These are phyloP conservation scores for Saccharomycopsis capsularis DNA, from an alignment of 805 yeast species.

Conservation along the genomic window DNA sequence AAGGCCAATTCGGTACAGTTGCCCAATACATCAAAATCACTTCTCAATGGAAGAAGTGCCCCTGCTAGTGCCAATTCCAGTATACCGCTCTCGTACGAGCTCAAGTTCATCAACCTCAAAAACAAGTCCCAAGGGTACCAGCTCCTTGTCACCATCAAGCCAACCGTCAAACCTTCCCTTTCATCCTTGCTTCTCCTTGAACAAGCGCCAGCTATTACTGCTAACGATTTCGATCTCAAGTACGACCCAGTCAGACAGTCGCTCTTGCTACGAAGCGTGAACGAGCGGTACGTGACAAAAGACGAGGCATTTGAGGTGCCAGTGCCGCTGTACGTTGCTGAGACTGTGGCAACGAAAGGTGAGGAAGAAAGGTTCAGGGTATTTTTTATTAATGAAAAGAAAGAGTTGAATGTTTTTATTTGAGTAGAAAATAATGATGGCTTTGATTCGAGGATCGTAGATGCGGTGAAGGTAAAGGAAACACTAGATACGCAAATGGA, in stretches of 20 bases:
- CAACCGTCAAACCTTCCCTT: conserved; percentile 26
- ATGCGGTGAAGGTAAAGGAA: too few species aligned
- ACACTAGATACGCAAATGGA: too few species aligned
- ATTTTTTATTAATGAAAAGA: conserved; percentile 2
- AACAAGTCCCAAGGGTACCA: conserved; percentile 26
- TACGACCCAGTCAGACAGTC: conserved; percentile 28
- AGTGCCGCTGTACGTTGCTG: conserved; percentile 27
- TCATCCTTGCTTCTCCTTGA: too few species aligned
- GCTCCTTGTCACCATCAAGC: conserved; percentile 30
- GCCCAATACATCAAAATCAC: too few species aligned
- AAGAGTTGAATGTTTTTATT: conserved; percentile 7
- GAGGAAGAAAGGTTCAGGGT: neutral
- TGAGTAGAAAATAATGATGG: neutral
- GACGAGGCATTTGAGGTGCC: conserved; percentile 30
- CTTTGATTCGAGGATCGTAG: too few species aligned
- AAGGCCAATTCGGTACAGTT: neutral
- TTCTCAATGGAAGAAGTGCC: neutral
- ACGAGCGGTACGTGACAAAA: conserved; percentile 24
- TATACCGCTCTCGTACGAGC: conserved; percentile 20
- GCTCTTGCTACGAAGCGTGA: conserved; percentile 29
- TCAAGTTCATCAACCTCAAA: conserved; percentile 25
- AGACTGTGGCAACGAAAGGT: neutral
- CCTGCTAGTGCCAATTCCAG: conserved; percentile 17
- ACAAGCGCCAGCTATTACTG: too few species aligned
- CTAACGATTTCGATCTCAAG: conserved; percentile 31